phyloP scores from a whole-genome alignment of 2,329 filamentous ascomycete species.

The Dendrostoma leiphaemia region DNA sequence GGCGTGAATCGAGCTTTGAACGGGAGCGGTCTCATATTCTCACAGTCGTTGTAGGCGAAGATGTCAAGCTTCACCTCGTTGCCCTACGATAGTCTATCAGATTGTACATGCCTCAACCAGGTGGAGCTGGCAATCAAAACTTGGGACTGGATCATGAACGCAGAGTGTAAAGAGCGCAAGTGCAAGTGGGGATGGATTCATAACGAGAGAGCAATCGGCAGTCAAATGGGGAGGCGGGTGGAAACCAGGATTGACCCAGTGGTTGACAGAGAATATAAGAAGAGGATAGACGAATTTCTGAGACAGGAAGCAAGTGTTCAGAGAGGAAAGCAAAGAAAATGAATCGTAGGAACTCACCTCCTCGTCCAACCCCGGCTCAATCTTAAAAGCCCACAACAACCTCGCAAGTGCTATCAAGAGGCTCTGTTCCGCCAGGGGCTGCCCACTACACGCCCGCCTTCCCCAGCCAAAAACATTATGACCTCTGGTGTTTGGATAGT shows the following conservation, averaged over 20 bases:
- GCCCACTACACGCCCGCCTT: not conserved
- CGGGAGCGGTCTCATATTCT: not conserved
- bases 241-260: no score
- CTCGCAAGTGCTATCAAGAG: constrained; percentile 4
- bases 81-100: not conserved
- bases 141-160: not conserved
- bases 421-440: constrained; percentile 9
- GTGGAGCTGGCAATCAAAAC: no score
- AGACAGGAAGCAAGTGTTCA: not conserved
- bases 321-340: not conserved
- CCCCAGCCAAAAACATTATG: constrained; percentile 8
- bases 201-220: no score
- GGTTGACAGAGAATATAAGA: no score
- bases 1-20: constrained; percentile 10
- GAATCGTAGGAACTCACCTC: constrained; percentile 1
- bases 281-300: no score
- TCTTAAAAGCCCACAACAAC: constrained; percentile 5
- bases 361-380: constrained; percentile 5
- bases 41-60: not conserved
- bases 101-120: no score
- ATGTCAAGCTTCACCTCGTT: not conserved
- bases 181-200: no score
- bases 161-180: no score
- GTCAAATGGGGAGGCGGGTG: no score
- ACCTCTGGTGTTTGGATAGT: constrained; percentile 1